Base-by-base conservation (phyloP, 139 green algal genomes). In the Chlamydomonas urium region DNA sequence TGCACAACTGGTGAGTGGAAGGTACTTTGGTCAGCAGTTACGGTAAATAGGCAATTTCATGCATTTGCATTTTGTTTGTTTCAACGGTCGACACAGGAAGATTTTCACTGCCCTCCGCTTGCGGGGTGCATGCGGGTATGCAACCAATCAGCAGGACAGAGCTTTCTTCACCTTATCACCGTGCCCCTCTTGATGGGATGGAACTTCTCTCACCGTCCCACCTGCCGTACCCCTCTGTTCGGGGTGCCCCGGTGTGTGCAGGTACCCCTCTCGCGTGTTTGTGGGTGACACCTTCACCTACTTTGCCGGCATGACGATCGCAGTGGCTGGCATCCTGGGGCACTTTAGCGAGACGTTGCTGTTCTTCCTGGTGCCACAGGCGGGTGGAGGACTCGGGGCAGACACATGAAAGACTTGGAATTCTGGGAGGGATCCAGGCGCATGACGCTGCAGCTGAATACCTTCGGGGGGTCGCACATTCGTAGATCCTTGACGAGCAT, bases 231-330 rank as follows among this genome's bases (percentile, higher is more conserved):
- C 42, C 42, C 42, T 50, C 42, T 50, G 42, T 24, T 24, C 42
- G 42, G 10, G 8, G 31, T 35, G 21, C 33, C 66, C 6, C 45
- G 47, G 10, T 50, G 10, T 38, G 8, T 47, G 26, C 70, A 69
- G 56, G 66, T 73, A 73, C 24, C 69, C 69, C 1, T 75, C 69
- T 21, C 68, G 79, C 26, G 93, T 98, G 3, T 99, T 98, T 83
- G 95, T 98, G 48, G 95, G 95, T 6, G 95, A 99, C 84, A 99
- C 95, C 1, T 99, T 93, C 86, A 99, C 95, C n/a, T 98, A 98
- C 79, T 99, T 99, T 90, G 93, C 94, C 0, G 96, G 96, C 72
- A 99, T 98, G 93, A 84, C 92, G 0, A 85, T 99, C n/a, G 95
- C 91, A 6, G 94, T 98, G 4, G 92, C 93, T 0, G 94, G 96